These are phyloP conservation scores for Jackrogersella multiformis DNA, from an alignment of 495 filamentous ascomycete species.

Conservation along the genomic window DNA sequence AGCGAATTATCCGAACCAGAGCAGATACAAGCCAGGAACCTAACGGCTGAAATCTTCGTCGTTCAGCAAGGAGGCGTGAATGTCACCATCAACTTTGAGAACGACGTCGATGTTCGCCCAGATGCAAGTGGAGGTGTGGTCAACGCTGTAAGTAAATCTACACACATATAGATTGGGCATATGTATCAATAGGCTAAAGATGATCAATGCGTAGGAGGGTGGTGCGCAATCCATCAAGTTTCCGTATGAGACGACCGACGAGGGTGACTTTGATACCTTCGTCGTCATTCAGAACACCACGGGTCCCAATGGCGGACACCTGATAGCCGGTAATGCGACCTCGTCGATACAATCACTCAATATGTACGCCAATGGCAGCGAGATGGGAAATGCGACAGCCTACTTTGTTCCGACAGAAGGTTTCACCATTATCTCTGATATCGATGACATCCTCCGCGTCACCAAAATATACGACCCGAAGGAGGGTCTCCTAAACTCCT, in stretches of 20 bases:
- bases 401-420: constrained; percentile 76
- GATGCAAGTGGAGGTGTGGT: constrained; percentile 47
- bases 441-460: constrained; percentile 83
- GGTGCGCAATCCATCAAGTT: constrained; percentile 66
- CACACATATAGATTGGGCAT: background rate
- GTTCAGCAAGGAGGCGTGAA: constrained; percentile 72
- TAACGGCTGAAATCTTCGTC: constrained; percentile 75
- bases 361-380: constrained; percentile 69
- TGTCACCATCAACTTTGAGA: constrained; percentile 70
- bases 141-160: constrained; percentile 46
- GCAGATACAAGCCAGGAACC: constrained; percentile 72
- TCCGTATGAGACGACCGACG: constrained; percentile 64
- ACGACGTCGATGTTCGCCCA: constrained; percentile 49
- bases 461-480: constrained; percentile 82
- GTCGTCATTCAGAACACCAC: constrained; percentile 63
- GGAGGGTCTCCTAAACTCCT: constrained; percentile 78
- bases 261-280: constrained; percentile 79
- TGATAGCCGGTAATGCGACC: constrained; percentile 69
- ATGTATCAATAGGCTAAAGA: background rate
- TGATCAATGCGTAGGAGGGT: constrained; percentile 43
- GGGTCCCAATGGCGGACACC: constrained; percentile 52
- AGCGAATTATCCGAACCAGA: constrained; percentile 65
- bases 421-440: constrained; percentile 75
- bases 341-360: constrained; percentile 69
- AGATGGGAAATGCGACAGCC: constrained; percentile 75